Evolutionary conservation across 768 basidiomycete genomes (phyloP).

Genomic region (Suillus ampliporus): DNA sequence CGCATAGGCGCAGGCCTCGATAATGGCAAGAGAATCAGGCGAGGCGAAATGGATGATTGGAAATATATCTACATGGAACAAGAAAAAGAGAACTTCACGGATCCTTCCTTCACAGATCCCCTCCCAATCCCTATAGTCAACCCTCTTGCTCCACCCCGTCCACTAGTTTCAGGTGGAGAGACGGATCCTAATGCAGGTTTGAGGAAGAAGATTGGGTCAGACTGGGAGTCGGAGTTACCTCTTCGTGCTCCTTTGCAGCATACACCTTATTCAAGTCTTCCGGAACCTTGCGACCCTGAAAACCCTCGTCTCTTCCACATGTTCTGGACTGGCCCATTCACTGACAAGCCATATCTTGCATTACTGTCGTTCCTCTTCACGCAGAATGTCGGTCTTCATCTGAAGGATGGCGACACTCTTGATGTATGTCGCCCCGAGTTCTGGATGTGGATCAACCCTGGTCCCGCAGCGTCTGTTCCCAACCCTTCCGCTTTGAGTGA

Average conservation of each 20-base stretch:
- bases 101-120: conserved; percentile 35
- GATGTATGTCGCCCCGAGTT: conserved; percentile 84
- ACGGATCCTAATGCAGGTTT: conserved; percentile 61
- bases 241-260: conserved; percentile 59
- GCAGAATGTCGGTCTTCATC: conserved; percentile 88
- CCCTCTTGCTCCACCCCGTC: conserved; percentile 24
- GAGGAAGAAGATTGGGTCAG: conserved; percentile 59
- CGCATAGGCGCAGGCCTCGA: conserved; percentile 92
- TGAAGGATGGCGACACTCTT: conserved; percentile 49
- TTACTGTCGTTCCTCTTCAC: conserved; percentile 95
- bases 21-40: conserved; percentile 72
- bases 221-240: conserved; percentile 60
- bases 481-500: conserved; percentile 81
- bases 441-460: conserved; percentile 99
- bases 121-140: conserved; percentile 35
- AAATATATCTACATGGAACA: conserved; percentile 87
- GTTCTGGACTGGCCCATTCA: conserved; percentile 99
- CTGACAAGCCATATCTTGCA: conserved; percentile 97
- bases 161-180: conserved; percentile 33
- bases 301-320: conserved; percentile 94
- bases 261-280: conserved; percentile 59
- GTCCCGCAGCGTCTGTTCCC: conserved; percentile 89
- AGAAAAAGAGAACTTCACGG: conserved; percentile 45
- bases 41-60: conserved; percentile 83
- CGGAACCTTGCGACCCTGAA: conserved; percentile 78